phyloP scores from a whole-genome alignment of 2,329 filamentous ascomycete genomes.

The Conoideocrella luteorostrata region DNA sequence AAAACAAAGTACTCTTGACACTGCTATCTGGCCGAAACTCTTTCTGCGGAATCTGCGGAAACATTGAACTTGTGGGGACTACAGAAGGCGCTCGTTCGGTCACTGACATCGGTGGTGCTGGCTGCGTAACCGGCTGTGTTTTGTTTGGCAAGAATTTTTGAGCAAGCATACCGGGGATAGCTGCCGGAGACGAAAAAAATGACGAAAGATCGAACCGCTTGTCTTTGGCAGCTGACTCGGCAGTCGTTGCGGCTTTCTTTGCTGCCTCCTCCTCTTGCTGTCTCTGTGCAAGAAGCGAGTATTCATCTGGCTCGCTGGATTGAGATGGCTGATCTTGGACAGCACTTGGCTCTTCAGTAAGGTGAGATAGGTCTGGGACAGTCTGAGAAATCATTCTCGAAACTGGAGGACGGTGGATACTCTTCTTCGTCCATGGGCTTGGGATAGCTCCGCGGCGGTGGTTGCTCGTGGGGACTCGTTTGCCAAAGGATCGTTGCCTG shows the following conservation, averaged over 20 bases:
- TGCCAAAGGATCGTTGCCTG: conserved; percentile 24
- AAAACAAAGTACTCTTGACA: conserved; percentile 28
- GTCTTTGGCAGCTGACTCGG: conserved; percentile 20
- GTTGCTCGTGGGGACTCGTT: conserved; percentile 14
- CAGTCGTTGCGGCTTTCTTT: conserved; percentile 8
- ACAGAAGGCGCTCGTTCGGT: conserved; percentile 16
- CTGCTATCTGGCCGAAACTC: conserved; percentile 25
- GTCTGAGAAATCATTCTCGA: conserved; percentile 8
- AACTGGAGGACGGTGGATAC: conserved; percentile 7
- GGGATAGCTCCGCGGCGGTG: conserved; percentile 23
- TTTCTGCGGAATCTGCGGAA: conserved; percentile 27
- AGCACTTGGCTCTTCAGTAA: conserved; percentile 7
- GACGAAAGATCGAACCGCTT: conserved; percentile 41
- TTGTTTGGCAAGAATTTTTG: conserved; percentile 24
- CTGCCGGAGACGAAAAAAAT: conserved; percentile 53
- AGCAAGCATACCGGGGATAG: conserved; percentile 28
- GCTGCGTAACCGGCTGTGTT: conserved; percentile 9
- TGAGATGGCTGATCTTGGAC: conserved; percentile 10
- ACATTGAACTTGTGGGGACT: conserved; percentile 32
- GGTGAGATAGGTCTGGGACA: conserved; percentile 11
- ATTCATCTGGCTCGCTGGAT: conserved; percentile 30
- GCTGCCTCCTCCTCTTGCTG: conserved; percentile 12
- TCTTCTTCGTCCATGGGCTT: conserved; percentile 33
- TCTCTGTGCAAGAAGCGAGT: conserved; percentile 35
- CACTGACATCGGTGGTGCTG: conserved; percentile 6